Base-by-base conservation (phyloP, 2,329 filamentous ascomycete species). In the Blastomyces gilchristii region DNA sequence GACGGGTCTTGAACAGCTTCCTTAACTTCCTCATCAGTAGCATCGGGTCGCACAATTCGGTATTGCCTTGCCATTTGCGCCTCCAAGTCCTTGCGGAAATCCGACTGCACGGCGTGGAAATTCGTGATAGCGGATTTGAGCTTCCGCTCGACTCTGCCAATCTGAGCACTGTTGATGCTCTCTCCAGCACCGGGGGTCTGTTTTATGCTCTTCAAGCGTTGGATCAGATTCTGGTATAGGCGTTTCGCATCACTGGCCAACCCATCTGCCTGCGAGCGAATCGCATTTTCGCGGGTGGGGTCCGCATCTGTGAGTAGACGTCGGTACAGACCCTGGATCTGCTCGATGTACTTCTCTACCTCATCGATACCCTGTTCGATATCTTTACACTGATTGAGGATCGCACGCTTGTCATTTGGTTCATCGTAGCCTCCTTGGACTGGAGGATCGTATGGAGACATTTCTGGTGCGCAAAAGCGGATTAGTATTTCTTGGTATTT, bases 41-140 rank as follows among this genome's bases (percentile, higher is more conserved):
- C 90, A 63, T 96, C 87, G 28, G 91, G 90, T 67, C 86, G 84
- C 62, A 94, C 92, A 73, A 97, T 97, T 64, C 89, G 85, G 77
- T 95, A 96, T 74, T 97, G 91, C 62, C 94, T 85, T 68, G 87
- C 88, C 78, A 95, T 89, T 76, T 95, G 90, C 59, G 91, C 88
- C 73, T 90, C 84, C 41, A 90, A 85, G 68, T 88, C 87, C 76
- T 89, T 88, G 72, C 88, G 85, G 82, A 92, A 96, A 28, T 87
- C 83, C 0, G 85, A 85, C 76, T 97, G 92, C 62, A 90, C 81
- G 67, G 85, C 82, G 76, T 94, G 90, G 80, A 92, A 97, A 65
- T 85, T 80, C 69, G 89, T 85, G 74, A 96, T 93, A 64, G 90
- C 89, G 54, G 83, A 80, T 79, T 93, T 92, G 69, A 97, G 82